Evolutionary conservation across 805 yeast genomes (phyloP).

Genomic region (Metschnikowia arizonensis): DNA sequence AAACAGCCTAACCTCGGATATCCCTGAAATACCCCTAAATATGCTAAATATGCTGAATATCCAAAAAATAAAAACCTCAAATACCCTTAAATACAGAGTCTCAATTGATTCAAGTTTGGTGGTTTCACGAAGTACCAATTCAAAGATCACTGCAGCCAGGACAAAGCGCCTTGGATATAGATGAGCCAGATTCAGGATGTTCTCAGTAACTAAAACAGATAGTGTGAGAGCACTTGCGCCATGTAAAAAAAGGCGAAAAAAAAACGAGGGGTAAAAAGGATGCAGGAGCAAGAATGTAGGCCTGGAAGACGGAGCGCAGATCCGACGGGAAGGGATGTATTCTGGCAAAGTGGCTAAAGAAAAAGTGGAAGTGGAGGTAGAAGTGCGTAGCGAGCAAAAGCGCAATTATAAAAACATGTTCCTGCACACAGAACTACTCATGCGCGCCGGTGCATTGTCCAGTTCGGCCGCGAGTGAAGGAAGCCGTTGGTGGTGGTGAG

Average conservation of each 20-base stretch:
- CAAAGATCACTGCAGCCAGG: background rate
- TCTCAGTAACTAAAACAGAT: background rate
- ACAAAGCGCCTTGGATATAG: background rate
- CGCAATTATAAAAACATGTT: background rate
- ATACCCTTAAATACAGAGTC: too few species aligned
- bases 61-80: too few species aligned
- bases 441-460: constrained; percentile 4
- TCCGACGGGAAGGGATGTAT: background rate
- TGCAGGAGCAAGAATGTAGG: background rate
- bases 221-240: background rate
- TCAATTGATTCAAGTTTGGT: too few species aligned
- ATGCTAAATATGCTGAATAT: too few species aligned
- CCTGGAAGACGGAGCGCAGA: background rate
- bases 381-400: constrained; percentile 5
- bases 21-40: too few species aligned
- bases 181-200: background rate
- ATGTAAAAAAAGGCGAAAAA: background rate
- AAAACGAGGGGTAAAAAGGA: background rate
- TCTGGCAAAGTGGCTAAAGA: background rate
- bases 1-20: too few species aligned
- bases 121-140: background rate
- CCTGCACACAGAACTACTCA: background rate
- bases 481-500: too few species aligned
- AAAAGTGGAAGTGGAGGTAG: constrained; percentile 3
- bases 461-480: constrained; percentile 1